Evolutionary conservation across 805 yeast species (phyloP).

Genomic region (Ogataea paraovalis): DNA sequence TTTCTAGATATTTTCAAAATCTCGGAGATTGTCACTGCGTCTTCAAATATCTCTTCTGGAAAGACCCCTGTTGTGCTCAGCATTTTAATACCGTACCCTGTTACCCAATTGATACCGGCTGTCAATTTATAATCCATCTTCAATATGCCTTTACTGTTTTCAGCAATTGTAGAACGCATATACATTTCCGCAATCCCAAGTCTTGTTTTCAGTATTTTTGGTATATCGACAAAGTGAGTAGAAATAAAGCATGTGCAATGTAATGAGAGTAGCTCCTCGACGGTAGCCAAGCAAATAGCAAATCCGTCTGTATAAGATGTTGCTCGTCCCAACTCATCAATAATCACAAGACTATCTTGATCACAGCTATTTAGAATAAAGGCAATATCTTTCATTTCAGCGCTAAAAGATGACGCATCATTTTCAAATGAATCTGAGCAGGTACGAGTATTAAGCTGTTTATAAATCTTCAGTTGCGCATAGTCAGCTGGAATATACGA

Average conservation of each 20-base stretch:
- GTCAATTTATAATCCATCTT: slow-evolving; percentile 31
- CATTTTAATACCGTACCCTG: slow-evolving; percentile 30
- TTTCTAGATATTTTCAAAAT: slow-evolving; percentile 5
- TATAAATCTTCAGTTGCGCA: slow-evolving; percentile 39
- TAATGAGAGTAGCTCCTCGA: slow-evolving; percentile 33
- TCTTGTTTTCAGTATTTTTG: slow-evolving; percentile 31
- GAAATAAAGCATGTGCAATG: slow-evolving; percentile 35
- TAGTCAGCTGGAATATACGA: slow-evolving; percentile 43
- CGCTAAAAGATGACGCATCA: slow-evolving; percentile 40
- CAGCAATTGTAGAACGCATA: slow-evolving; percentile 29
- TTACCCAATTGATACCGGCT: slow-evolving; percentile 20
- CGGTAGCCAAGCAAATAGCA: slow-evolving; percentile 43
- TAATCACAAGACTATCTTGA: slow-evolving; percentile 34
- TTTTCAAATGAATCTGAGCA: slow-evolving; percentile 33
- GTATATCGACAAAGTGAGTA: slow-evolving; percentile 43
- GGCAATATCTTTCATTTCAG: slow-evolving; percentile 46
- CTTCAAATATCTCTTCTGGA: slow-evolving; percentile 19
- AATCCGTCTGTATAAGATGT: slow-evolving; percentile 49
- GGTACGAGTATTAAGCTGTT: slow-evolving; percentile 35
- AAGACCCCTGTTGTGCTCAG: slow-evolving; percentile 27
- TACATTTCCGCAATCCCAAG: slow-evolving; percentile 35
- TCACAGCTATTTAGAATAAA: slow-evolving; percentile 36
- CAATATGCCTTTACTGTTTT: slow-evolving; percentile 10
- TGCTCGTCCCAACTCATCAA: slow-evolving; percentile 58
- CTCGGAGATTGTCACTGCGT: slow-evolving; percentile 28